phyloP scores from a whole-genome alignment of 306 rosid genomes.

The Carpinus viminea region DNA sequence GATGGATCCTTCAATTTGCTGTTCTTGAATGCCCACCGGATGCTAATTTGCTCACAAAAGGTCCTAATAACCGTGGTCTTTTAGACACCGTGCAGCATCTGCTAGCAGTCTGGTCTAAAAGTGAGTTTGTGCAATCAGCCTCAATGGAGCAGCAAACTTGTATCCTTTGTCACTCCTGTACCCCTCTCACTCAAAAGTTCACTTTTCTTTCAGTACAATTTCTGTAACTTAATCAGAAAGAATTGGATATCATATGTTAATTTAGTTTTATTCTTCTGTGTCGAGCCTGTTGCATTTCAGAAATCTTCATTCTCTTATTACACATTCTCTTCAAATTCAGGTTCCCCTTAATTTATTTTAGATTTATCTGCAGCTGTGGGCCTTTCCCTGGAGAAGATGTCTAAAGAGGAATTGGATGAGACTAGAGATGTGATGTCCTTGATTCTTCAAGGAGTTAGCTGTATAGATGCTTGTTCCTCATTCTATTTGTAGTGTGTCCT shows the following conservation, averaged over 20 bases:
- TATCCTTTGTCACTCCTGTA: constrained; percentile 59
- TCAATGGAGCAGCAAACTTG: constrained; percentile 88
- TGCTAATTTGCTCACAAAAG: constrained; percentile 40
- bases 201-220: not conserved
- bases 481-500: constrained; percentile 16
- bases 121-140: constrained; percentile 86
- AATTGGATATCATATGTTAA: not conserved
- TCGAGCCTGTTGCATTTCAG: not conserved
- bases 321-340: constrained; percentile 12
- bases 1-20: constrained; percentile 90
- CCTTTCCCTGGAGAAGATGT: constrained; percentile 71
- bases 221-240: constrained; percentile 3
- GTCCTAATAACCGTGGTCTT: constrained; percentile 41
- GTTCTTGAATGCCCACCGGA: constrained; percentile 72
- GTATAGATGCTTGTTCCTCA: constrained; percentile 48
- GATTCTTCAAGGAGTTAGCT: constrained; percentile 96
- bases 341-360: constrained; percentile 52
- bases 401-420: constrained; percentile 74
- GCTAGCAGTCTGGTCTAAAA: constrained; percentile 73
- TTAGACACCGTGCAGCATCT: constrained; percentile 58
- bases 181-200: constrained; percentile 1
- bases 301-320: not conserved
- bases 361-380: constrained; percentile 94
- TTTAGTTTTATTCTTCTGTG: not conserved
- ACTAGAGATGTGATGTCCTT: constrained; percentile 70